Base-by-base conservation (phyloP, 73 alveolate genomes). In the Paramecium pentaurelia region DNA sequence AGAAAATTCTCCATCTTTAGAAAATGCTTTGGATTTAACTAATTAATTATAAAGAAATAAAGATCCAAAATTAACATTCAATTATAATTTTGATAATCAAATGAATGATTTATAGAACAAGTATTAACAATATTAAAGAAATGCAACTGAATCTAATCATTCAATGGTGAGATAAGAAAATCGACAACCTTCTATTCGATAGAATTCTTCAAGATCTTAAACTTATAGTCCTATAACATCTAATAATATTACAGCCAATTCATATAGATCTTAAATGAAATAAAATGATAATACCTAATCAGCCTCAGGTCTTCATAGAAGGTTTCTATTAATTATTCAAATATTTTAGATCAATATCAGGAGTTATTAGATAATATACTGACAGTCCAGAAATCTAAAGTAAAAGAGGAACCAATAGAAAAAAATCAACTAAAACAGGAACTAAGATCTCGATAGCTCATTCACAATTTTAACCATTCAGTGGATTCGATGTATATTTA, bases 211-310 rank as follows among this genome's bases (percentile, higher is more conserved):
- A 16, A 34, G 87, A 14, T 73, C 87, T 36, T 14, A 73, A 18
- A 73, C 87, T 36, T 73, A 73, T n/a, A 73, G 87, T 73, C 87
- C 87, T 4, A 73, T 37, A 9, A 37, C 87, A 73, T 73, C 87
- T 6, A 73, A 73, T 36, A 73, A 73, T 37, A 16, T 37, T 4
- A 37, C 87, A 14, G 60, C 60, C 16, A 73, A 34, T 40, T 73
- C 87, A 36, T 22, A 14, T 73, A 37, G n/a, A 73, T 73, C 87
- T 0, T 12, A 68, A 12, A 68, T 32, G 40, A 68, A 68, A 34
- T 32, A 28, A 68, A 68, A 68, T 68, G 84, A 32, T 3, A n/a
- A 54, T 18, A 54, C 34, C 0, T 22, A 54, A 54, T 54, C 70
- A 54, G 70, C 70, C 6, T 54, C 70, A n/a, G 70, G 70, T 54